A percentile compares a stretch with the other conserved stretches of the same genome.
Evolutionary conservation across 2,329 filamentous ascomycete species (phyloP).

Genomic region (Neophaeococcomyces mojaviensis): DNA sequence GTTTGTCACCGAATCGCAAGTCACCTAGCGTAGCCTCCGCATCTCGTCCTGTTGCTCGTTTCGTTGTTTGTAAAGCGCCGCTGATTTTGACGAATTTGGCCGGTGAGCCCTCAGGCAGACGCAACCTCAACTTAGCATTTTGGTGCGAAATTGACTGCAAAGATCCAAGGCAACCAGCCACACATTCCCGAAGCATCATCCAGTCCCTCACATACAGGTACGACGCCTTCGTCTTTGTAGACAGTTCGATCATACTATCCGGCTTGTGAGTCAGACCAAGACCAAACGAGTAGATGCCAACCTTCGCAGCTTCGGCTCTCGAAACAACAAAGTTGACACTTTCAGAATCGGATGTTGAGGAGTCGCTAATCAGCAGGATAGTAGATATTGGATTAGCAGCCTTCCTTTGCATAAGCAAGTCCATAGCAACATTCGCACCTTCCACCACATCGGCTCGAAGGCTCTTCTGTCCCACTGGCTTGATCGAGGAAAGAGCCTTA

Average conservation of each 20-base stretch:
- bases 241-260: conserved; percentile 97
- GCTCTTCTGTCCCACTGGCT: conserved; percentile 92
- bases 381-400: conserved; percentile 91
- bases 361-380: conserved; percentile 95
- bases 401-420: conserved; percentile 94
- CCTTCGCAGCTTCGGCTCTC: conserved; percentile 91
- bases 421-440: conserved; percentile 96
- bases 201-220: conserved; percentile 99
- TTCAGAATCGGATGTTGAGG: conserved; percentile 85
- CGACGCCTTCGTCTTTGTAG: conserved; percentile 87
- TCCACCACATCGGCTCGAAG: conserved; percentile 94
- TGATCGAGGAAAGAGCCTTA: conserved; percentile 76
- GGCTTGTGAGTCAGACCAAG: conserved; percentile 96
- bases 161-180: conserved; percentile 84
- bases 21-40: conserved; percentile 90
- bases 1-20: conserved; percentile 89
- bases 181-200: conserved; percentile 98
- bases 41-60: conserved; percentile 87
- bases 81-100: conserved; percentile 99
- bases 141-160: conserved; percentile 95
- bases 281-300: conserved; percentile 93
- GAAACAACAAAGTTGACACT: conserved; percentile 98
- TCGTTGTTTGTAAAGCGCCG: conserved; percentile 90
- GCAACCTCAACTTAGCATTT: conserved; percentile 91
- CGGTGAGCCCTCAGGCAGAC: conserved; percentile 88